Evolutionary conservation across 768 basidiomycete species (phyloP), one percentile per base, ranked within the genome.

Genomic region (Mycena maculata): DNA sequence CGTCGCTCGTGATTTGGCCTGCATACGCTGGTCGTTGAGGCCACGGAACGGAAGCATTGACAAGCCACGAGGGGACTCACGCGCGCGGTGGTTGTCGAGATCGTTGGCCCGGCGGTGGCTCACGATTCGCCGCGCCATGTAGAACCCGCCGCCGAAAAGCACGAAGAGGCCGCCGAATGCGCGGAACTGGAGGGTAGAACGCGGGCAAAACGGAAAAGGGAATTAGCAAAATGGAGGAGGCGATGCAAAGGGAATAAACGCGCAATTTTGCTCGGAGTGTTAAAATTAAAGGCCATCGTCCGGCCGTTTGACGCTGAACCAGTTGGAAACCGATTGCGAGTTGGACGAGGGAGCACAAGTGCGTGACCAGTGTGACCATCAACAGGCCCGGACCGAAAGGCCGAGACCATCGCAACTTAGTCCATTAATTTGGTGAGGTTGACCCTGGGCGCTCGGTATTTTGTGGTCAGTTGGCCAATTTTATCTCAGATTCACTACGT

Each of bases 131-230:
- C 53, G 44, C 15, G 69, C 69, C 15, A 54, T 9, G 49, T 71
- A 71, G 53, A 71, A 71, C 2, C 65, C 52, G 23, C 25, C 62
- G 47, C 62, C 69, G 33, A 71, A 71, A 4, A 71, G 20, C 9
- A 71, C 60, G 18, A 71, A 71, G 16, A 71, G 69, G 20, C 65
- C 65, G 22, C 57, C 69, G 25, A 63, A 71, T 1, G 62, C 57
- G 31, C 69, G 61, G 49, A 71, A 71, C 69, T 71, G 36, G 1
- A 45, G 15, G n/a, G n/a, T n/a, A n/a, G n/a, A n/a, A n/a, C n/a
- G n/a, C n/a, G n/a, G n/a, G n/a, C n/a, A n/a, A n/a, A n/a, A n/a
- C n/a, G n/a, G 8, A 7, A 22, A 38, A 22, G 49, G 22, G 1
- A 27, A 20, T 28, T 10, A 44, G 58, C 6, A 3, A 15, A 23